These are phyloP conservation scores for Cicer yamashitae DNA, from an alignment of 306 rosid genomes.

Conservation along the genomic window DNA sequence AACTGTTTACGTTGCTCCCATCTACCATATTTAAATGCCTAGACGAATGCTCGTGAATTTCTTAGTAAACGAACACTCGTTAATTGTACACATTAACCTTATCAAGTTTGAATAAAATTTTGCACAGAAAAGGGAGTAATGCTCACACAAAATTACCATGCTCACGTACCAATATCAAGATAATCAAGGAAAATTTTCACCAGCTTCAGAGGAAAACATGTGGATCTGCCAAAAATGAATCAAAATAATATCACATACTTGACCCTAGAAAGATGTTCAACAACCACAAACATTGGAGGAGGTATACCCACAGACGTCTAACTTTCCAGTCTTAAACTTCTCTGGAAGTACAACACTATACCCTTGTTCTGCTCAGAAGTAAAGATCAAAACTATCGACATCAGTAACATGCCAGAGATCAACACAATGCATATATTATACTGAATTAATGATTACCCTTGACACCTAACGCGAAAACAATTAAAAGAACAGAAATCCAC, in stretches of 20 bases:
- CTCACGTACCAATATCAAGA: conserved; percentile 78
- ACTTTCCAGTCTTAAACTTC: conserved; percentile 82
- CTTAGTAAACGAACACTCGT: conserved; percentile 4
- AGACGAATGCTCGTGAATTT: conserved; percentile 1
- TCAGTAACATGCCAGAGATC: conserved; percentile 35
- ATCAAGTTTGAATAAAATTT: conserved; percentile 18
- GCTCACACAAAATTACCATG: conserved; percentile 90
- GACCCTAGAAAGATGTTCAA: not conserved
- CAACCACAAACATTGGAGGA: not conserved
- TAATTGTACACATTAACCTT: conserved; percentile 27
- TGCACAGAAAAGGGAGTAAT: conserved; percentile 36
- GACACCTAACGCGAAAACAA: not conserved
- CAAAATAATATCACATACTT: not conserved
- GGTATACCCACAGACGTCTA: conserved; percentile 76
- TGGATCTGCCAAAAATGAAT: not conserved
- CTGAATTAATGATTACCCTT: not conserved
- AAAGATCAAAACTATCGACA: conserved; percentile 39
- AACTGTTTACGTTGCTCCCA: conserved; percentile 1
- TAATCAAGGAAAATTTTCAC: conserved; percentile 73
- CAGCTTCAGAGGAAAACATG: conserved; percentile 67
- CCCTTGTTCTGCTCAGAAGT: conserved; percentile 75
- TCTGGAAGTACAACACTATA: conserved; percentile 89
- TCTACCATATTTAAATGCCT: not conserved
- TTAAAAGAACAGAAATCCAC: not conserved
- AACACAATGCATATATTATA: not conserved